These are phyloP conservation scores for Leishmania amazonensis DNA, from an alignment of 208 protist species.

Conservation along the genomic window DNA sequence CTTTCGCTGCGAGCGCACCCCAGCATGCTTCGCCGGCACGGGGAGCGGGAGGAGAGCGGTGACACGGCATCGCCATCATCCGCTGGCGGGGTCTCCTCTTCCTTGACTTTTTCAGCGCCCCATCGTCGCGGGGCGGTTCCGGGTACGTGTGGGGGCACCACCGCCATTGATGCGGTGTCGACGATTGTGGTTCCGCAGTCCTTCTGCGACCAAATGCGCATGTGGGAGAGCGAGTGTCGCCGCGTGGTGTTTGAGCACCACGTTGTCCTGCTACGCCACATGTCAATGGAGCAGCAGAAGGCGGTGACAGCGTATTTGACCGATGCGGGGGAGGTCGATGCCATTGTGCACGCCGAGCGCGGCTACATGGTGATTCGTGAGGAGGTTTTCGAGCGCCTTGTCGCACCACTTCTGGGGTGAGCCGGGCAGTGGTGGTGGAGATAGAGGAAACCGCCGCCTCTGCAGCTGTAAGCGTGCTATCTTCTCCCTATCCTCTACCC, in stretches of 20 bases:
- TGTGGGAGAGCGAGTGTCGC: slow-evolving; percentile 89
- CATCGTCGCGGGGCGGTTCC: background rate
- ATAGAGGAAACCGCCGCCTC: background rate
- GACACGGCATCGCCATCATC: background rate
- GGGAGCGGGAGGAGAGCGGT: slow-evolving; percentile 6
- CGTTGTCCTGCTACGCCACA: slow-evolving; percentile 74
- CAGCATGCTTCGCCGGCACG: slow-evolving; percentile 68
- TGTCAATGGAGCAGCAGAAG: slow-evolving; percentile 57
- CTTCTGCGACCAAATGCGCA: slow-evolving; percentile 86
- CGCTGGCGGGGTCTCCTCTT: background rate
- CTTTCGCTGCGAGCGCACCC: slow-evolving; percentile 88
- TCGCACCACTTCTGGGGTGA: slow-evolving; percentile 39
- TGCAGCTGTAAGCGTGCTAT: background rate
- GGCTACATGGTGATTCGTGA: slow-evolving; percentile 68
- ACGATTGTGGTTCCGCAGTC: slow-evolving; percentile 78
- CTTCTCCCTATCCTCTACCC: too few species aligned
- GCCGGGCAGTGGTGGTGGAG: background rate
- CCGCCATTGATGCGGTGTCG: slow-evolving; percentile 10
- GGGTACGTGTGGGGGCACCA: background rate
- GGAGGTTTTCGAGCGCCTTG: slow-evolving; percentile 69
- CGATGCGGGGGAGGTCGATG: slow-evolving; percentile 56
- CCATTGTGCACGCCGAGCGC: slow-evolving; percentile 64
- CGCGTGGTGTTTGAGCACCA: slow-evolving; percentile 74
- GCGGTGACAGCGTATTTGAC: slow-evolving; percentile 46
- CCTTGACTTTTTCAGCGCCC: background rate